Evolutionary conservation across 2,329 filamentous ascomycete genomes (phyloP), one percentile per base, ranked within the genome.

Genomic region (Nemania serpens): DNA sequence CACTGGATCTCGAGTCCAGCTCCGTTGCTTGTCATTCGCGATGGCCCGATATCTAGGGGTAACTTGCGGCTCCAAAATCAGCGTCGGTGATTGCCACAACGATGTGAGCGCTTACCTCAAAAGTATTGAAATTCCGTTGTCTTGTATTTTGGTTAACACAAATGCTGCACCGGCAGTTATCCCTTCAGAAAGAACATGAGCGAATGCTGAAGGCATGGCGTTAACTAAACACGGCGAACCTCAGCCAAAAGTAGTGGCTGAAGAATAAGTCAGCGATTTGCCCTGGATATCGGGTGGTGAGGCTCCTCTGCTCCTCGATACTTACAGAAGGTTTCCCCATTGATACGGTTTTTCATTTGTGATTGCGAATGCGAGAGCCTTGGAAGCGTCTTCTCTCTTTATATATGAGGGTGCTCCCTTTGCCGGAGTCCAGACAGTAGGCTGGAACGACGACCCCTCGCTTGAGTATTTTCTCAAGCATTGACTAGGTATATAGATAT

Each of bases 91-190:
- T 22, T 20, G 11, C 29, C 29, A 11, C 33, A 13, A 41, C 6
- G 25, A 22, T 37, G 46, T 64, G 45, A 47, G 52, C 51, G 50
- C 54, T 41, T 9, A 90, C 86, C 58, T 82, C 79, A 68, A 91
- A 91, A 0, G 87, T 91, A 69, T 91, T 83, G 57, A 90, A 80
- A 52, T 84, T 82, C 25, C 88, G 79, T 74, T 93, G 90, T 73
- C 82, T 85, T 4, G 90, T 93, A 62, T 87, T 84, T 58, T 84
- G 83, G 73, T 92, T 88, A 22, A 90, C 81, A 71, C 90, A 93
- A 61, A 78, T 73, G 1, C 74, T 68, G 71, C 90, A 93, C 60
- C 86, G 88, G 70, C 90, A 93, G 69, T 91, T 89, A 68, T 93
- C 90, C 64, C 89, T 88, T 65, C 25, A 3, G 22, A 9, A 50